A percentile compares a stretch with the other conserved stretches of the same genome.
These are phyloP conservation scores for Urtica urens DNA, from an alignment of 306 rosid genomes.

Conservation along the genomic window DNA sequence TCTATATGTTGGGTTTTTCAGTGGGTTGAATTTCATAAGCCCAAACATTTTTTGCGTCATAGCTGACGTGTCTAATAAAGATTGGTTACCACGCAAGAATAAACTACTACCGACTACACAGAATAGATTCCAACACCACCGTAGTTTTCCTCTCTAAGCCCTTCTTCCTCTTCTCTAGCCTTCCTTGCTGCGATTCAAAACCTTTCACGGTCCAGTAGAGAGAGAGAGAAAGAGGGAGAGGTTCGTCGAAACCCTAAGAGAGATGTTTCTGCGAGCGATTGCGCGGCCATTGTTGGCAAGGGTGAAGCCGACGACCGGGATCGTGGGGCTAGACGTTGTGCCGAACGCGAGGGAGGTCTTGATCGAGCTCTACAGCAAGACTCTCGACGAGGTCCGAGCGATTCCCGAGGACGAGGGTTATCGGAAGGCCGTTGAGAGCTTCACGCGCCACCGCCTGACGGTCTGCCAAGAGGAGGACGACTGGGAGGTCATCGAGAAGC, in stretches of 20 bases:
- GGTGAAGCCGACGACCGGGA: slow-evolving; percentile 84
- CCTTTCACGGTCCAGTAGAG: background rate
- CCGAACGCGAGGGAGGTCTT: slow-evolving; percentile 78
- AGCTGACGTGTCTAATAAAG: too few species aligned
- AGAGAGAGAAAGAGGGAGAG: background rate
- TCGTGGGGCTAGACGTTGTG: slow-evolving; percentile 73
- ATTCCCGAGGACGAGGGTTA: slow-evolving; percentile 88
- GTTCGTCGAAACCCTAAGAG: background rate
- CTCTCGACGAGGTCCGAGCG: slow-evolving; percentile 72
- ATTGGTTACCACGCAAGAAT: too few species aligned
- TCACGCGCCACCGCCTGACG: slow-evolving; percentile 58
- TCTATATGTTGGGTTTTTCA: too few species aligned
- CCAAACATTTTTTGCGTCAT: too few species aligned
- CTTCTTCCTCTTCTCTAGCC: background rate
- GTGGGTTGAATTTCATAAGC: too few species aligned
- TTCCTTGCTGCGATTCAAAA: background rate
- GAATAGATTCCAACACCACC: background rate
- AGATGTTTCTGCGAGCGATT: slow-evolving; percentile 75
- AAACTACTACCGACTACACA: background rate
- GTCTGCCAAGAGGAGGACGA: slow-evolving; percentile 70
- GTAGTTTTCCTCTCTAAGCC: background rate
- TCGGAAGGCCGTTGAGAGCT: slow-evolving; percentile 86
- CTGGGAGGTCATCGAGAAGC: slow-evolving; percentile 72
- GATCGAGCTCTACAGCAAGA: slow-evolving; percentile 56
- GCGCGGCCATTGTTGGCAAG: slow-evolving; percentile 79